Evolutionary conservation across 495 filamentous ascomycete genomes (phyloP), one percentile per base, ranked within the genome.

Genomic region (Penicillium atrosanguineum): DNA sequence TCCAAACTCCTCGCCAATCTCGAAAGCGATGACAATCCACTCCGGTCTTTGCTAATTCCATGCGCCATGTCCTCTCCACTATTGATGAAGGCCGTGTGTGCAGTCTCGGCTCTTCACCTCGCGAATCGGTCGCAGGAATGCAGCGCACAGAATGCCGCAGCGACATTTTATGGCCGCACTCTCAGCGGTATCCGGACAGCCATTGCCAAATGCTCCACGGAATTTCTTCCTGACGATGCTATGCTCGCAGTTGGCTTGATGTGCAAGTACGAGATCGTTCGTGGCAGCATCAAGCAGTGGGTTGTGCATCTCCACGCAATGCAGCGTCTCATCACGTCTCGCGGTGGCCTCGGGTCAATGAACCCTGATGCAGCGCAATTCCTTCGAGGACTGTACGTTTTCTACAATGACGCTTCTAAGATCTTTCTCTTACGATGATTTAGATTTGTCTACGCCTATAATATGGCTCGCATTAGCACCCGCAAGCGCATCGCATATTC

Each of bases 271-370:
- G 74, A 77, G 42, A 65, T 74, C 36, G 67, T 74, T 1, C 72
- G 72, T 14, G 74, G 74, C 8, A 74, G 71, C 39, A 69, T 77
- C 3, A 71, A 70, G 38, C 73, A 74, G 40, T 77, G 74, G 74
- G 60, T 65, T 16, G 62, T 72, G 18, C 74, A 77, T 52, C 51
- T 77, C 38, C 61, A 70, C 37, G 74, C 72, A 4, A 48, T 77
- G 38, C 70, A 77, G 42, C 68, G 57, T 16, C 46, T 77, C 26
- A 66, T 77, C 8, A 58, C 65, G 40, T 70, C 67, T 19, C 69
- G 74, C 6, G 74, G 74, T 14, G 74, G 74, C 4, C 59, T 74
- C 37, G 55, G 26, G 0, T 50, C 66, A 8, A 65, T 77, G 43
- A 59, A 70, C 55, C 59, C 47, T 25, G 72, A 72, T 2, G 64